These are phyloP conservation scores for Helminthosporium solani DNA, from an alignment of 2,329 filamentous ascomycete genomes.

Conservation along the genomic window DNA sequence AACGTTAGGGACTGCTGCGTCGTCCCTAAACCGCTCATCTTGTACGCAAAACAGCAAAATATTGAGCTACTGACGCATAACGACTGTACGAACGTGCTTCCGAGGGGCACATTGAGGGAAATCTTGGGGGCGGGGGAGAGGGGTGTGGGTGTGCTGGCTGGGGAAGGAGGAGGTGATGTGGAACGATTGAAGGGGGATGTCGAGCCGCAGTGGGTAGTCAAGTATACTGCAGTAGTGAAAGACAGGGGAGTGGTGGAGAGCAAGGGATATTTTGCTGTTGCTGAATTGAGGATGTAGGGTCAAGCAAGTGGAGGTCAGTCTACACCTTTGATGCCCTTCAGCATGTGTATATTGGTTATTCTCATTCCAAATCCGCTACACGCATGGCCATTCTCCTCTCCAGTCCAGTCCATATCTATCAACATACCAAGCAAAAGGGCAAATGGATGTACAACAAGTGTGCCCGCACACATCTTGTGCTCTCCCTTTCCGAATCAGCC, in stretches of 20 bases:
- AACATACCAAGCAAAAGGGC: not conserved
- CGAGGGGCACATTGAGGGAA: constrained; percentile 79
- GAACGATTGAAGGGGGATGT: constrained; percentile 73
- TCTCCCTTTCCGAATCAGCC: not conserved
- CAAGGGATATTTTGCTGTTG: constrained; percentile 94
- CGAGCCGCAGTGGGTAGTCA: constrained; percentile 89
- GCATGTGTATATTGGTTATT: not conserved
- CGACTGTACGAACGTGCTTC: constrained; percentile 89
- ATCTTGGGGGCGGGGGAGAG: constrained; percentile 71
- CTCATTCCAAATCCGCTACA: not conserved
- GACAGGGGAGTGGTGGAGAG: constrained; percentile 96
- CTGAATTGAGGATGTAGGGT: constrained; percentile 55
- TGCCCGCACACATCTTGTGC: not conserved
- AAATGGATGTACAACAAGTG: not conserved
- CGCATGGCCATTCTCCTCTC: not conserved
- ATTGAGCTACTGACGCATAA: constrained; percentile 92
- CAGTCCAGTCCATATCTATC: not conserved
- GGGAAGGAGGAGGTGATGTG: constrained; percentile 45
- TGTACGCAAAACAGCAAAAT: constrained; percentile 76
- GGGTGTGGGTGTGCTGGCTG: constrained; percentile 75
- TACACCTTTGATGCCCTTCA: not conserved
- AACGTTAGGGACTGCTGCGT: constrained; percentile 95
- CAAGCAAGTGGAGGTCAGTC: not conserved
- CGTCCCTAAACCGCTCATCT: constrained; percentile 81
- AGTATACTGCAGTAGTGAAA: constrained; percentile 94